Conservation (phyloP, 2,329 filamentous ascomycete species). For the Phyllosticta ampelicida region DNA sequence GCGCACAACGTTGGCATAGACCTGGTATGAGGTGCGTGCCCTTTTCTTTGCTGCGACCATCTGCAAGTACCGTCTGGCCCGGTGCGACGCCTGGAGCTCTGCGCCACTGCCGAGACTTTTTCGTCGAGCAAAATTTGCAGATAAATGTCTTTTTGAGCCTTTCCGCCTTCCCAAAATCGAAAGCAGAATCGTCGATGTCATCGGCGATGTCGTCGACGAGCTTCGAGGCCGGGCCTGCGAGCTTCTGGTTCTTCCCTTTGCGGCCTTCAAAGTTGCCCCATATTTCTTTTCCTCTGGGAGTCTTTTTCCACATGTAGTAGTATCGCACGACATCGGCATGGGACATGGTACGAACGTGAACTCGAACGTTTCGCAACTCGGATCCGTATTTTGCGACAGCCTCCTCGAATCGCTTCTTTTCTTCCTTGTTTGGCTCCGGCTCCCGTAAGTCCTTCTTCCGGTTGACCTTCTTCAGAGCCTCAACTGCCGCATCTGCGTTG, state of each 20-base stretch:
- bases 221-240: constrained; percentile 55
- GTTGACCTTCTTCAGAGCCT: constrained; percentile 56
- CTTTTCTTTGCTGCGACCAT: constrained; percentile 71
- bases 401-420: constrained; percentile 86
- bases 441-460: constrained; percentile 67
- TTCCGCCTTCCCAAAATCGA: constrained; percentile 75
- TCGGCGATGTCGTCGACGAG: constrained; percentile 88
- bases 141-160: constrained; percentile 73
- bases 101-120: constrained; percentile 78
- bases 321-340: constrained; percentile 77
- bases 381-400: constrained; percentile 83
- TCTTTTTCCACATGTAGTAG: constrained; percentile 99
- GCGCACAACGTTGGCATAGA: constrained; percentile 79
- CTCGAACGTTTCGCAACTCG: constrained; percentile 71
- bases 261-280: constrained; percentile 84
- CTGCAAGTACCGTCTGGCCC: constrained; percentile 56
- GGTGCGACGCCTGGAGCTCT: constrained; percentile 70
- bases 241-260: constrained; percentile 80
- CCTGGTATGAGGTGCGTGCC: constrained; percentile 64
- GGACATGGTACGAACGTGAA: constrained; percentile 73
- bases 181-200: constrained; percentile 88
- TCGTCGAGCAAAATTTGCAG: constrained; percentile 85
- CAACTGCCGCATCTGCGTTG: constrained; percentile 58
- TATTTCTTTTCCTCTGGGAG: constrained; percentile 68
- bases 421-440: constrained; percentile 64